Conservation (phyloP, 2,329 filamentous ascomycete species). For the Aspergillus thermomutatus region DNA sequence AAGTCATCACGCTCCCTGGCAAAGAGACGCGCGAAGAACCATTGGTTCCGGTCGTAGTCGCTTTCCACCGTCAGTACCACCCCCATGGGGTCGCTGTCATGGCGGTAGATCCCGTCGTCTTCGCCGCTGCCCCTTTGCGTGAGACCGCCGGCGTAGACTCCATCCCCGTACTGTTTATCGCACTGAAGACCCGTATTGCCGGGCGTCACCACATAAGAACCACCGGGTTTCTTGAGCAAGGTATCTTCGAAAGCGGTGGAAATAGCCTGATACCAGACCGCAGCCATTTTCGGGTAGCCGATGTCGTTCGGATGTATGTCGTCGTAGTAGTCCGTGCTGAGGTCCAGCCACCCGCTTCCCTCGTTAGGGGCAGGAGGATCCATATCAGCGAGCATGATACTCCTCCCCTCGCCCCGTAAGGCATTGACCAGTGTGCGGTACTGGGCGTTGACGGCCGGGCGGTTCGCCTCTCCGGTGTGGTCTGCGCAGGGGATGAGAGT, state of each 20-base stretch:
- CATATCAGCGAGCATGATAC: constrained; percentile 9
- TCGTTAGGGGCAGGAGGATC: neutral
- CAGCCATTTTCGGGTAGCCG: constrained; percentile 13
- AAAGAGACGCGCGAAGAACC: constrained; percentile 1
- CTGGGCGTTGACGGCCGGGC: neutral
- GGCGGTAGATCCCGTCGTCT: constrained; percentile 29
- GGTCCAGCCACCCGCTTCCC: too few relatives aligned
- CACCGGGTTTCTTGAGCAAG: neutral
- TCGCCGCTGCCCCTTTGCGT: constrained; percentile 27
- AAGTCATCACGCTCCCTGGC: neutral
- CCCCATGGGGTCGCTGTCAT: constrained; percentile 9
- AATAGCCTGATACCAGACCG: constrained; percentile 9
- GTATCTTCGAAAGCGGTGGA: neutral
- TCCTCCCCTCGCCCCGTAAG: neutral
- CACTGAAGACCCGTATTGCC: constrained; percentile 1
- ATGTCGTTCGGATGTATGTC: constrained; percentile 9
- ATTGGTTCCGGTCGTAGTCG: neutral
- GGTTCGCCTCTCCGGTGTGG: neutral
- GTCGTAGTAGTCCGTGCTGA: constrained; percentile 1
- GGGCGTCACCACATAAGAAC: too few relatives aligned
- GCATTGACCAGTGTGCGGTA: constrained; percentile 1
- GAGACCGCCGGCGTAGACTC: constrained; percentile 17
- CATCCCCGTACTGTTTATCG: constrained; percentile 20
- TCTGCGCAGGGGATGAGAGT: neutral
- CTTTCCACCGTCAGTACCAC: neutral